Evolutionary conservation across 805 yeast species (phyloP).

Genomic region (Blastobotrys mokoenaii): DNA sequence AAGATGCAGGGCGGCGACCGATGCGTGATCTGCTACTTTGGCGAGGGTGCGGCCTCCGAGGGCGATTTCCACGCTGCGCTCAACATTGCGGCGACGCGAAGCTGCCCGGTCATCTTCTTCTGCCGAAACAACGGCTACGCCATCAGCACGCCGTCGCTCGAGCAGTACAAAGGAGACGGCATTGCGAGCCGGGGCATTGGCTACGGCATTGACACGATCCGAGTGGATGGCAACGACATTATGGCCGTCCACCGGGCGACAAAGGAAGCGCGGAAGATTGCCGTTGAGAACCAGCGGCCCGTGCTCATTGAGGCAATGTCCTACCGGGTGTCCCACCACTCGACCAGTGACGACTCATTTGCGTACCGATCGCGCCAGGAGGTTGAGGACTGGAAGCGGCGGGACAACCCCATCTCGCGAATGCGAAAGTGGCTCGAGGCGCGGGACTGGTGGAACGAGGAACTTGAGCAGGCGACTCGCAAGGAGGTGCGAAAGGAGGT

Average conservation of each 20-base stretch:
- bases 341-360: constrained; percentile 30
- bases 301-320: constrained; percentile 30
- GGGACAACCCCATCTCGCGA: constrained; percentile 27
- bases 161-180: constrained; percentile 31
- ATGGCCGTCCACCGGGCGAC: constrained; percentile 25
- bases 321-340: constrained; percentile 30
- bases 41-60: constrained; percentile 31
- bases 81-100: constrained; percentile 29
- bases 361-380: constrained; percentile 28
- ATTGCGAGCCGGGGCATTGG: constrained; percentile 29
- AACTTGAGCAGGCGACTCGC: constrained; percentile 19
- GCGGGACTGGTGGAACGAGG: constrained; percentile 25
- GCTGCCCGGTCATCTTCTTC: constrained; percentile 27
- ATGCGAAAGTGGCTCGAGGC: constrained; percentile 27
- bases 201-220: constrained; percentile 28
- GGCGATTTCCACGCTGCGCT: constrained; percentile 32
- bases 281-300: constrained; percentile 21
- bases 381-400: constrained; percentile 28
- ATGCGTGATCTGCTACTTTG: constrained; percentile 26
- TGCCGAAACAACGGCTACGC: constrained; percentile 32
- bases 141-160: constrained; percentile 27
- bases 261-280: constrained; percentile 20
- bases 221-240: constrained; percentile 31
- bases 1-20: constrained; percentile 24
- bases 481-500: constrained; percentile 19